A percentile compares a stretch with the other conserved stretches of the same genome.
Conservation (phyloP, 148 eudicot species). For the Diospyros lotus region DNA sequence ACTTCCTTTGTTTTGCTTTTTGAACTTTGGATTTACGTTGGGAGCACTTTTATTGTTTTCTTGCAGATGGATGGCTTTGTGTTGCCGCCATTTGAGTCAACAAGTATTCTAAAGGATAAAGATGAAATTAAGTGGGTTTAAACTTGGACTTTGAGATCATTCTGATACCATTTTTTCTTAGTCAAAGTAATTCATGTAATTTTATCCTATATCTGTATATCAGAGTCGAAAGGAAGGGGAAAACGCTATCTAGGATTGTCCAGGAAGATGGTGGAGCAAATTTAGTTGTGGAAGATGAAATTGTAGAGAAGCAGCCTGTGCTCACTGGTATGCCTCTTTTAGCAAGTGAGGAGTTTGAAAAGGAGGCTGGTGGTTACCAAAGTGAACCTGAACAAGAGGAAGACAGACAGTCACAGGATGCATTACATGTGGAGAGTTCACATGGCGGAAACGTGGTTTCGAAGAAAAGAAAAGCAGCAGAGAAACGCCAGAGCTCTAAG, state of each 20-base stretch:
- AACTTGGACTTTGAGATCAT: neutral
- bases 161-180: neutral
- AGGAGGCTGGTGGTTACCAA: conserved; percentile 50
- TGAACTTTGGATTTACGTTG: neutral
- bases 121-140: conserved; percentile 66
- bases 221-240: conserved; percentile 62
- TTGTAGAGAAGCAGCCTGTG: conserved; percentile 38
- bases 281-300: conserved; percentile 25
- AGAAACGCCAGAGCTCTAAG: conserved; percentile 41
- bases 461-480: conserved; percentile 70
- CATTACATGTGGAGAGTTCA: conserved; percentile 20
- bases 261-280: conserved; percentile 26
- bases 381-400: conserved; percentile 45
- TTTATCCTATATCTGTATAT: conserved; percentile 7
- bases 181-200: neutral
- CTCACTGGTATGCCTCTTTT: conserved; percentile 41
- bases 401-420: conserved; percentile 23
- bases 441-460: conserved; percentile 24
- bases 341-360: conserved; percentile 55
- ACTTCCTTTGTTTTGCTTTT: neutral
- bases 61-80: conserved; percentile 88
- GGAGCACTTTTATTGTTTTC: conserved; percentile 11
- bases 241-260: conserved; percentile 14
- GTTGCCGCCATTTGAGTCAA: conserved; percentile 78
- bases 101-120: conserved; percentile 62